Percentiles rank a stretch among this genome's conserved stretches.
These are phyloP conservation scores for Acacia confusa DNA, from an alignment of 306 rosid genomes.

Conservation along the genomic window DNA sequence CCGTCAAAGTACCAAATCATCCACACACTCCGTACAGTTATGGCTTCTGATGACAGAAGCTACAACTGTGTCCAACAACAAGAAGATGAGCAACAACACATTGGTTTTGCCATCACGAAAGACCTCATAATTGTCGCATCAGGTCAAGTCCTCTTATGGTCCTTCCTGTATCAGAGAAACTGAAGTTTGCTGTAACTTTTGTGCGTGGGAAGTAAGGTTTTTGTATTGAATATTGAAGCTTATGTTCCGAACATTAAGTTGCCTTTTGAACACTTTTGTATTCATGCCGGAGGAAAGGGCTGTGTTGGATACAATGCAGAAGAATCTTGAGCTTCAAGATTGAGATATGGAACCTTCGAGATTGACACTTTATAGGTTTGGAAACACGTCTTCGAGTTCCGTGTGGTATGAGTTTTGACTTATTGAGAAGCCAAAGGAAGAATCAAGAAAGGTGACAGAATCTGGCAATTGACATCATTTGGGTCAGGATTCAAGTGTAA, in stretches of 20 bases:
- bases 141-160: conserved; percentile 1
- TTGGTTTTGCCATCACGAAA: conserved; percentile 29
- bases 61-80: conserved; percentile 17
- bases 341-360: conserved; percentile 29
- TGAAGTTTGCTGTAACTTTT: not conserved
- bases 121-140: not conserved
- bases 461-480: conserved; percentile 36
- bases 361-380: conserved; percentile 27
- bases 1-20: not conserved
- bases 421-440: conserved; percentile 34
- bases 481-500: conserved; percentile 39
- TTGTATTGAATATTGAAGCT: not conserved
- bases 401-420: conserved; percentile 34
- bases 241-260: conserved; percentile 28
- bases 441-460: conserved; percentile 18
- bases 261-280: conserved; percentile 22
- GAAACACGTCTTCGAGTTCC: conserved; percentile 33
- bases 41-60: conserved; percentile 10
- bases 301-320: conserved; percentile 14
- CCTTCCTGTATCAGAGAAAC: not conserved
- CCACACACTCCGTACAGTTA: conserved; percentile 16
- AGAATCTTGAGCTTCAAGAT: conserved; percentile 15
- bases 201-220: not conserved
- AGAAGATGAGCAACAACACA: conserved; percentile 13
- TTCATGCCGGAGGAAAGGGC: conserved; percentile 34